Evolutionary conservation across 1,284 basidiomycete genomes (phyloP).

Genomic region (Ustilago nuda): DNA sequence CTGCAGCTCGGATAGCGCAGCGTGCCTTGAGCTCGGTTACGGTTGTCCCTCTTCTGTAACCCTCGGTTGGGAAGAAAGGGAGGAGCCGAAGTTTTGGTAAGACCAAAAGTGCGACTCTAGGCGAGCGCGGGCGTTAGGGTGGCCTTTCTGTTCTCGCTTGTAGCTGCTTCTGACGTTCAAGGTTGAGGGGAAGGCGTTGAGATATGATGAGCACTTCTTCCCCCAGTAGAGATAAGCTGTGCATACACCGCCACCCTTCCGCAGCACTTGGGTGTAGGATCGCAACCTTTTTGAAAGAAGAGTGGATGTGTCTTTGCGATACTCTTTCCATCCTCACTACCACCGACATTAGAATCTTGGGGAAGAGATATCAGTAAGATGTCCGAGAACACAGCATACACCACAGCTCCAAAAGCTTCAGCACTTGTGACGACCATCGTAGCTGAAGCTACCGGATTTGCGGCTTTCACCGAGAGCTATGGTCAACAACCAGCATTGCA

Average conservation of each 20-base stretch:
- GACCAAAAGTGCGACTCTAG: not conserved
- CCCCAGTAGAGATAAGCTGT: not conserved
- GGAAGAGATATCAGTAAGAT: not conserved
- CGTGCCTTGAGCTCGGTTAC: not conserved
- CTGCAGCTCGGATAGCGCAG: too few relatives aligned
- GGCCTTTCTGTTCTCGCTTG: not conserved
- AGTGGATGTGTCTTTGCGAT: too few relatives aligned
- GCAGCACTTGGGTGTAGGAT: too few relatives aligned
- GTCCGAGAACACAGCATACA: not conserved
- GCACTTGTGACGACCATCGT: not conserved
- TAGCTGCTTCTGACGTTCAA: not conserved
- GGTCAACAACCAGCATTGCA: not conserved
- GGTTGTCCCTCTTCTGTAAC: not conserved
- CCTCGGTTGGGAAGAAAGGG: not conserved
- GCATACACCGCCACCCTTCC: too few relatives aligned
- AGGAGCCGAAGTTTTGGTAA: not conserved
- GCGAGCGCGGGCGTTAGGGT: not conserved
- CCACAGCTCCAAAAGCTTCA: not conserved
- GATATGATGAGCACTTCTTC: too few relatives aligned
- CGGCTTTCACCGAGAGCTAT: constrained; percentile 21
- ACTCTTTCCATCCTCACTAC: not conserved
- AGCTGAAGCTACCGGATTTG: constrained; percentile 27
- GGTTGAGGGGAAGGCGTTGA: not conserved
- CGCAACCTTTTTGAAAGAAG: too few relatives aligned
- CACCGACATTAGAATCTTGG: not conserved